Evolutionary conservation across 139 green algal genomes (phyloP).

Genomic region (Chlorella sp.): DNA sequence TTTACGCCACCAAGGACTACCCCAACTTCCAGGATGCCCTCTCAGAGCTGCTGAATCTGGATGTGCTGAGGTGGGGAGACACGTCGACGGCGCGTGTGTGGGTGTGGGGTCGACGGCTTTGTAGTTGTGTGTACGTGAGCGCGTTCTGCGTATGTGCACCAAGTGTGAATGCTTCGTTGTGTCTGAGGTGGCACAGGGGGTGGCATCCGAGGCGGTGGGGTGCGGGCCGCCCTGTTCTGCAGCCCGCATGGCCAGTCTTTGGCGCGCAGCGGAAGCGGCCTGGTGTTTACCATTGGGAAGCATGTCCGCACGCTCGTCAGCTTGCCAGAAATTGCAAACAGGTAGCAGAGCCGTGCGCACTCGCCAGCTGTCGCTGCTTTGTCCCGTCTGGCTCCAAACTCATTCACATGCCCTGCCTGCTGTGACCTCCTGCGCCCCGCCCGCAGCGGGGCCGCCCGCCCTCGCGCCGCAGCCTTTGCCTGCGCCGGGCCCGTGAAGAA

Average conservation of each 20-base stretch:
- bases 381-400: neutral
- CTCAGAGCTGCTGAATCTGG: slow-evolving; percentile 52
- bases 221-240: no score
- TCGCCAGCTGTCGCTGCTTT: no score
- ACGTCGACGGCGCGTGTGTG: no score
- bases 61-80: slow-evolving; percentile 33
- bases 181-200: no score
- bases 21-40: slow-evolving; percentile 65
- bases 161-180: no score
- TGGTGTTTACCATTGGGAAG: neutral
- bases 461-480: slow-evolving; percentile 68
- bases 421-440: slow-evolving; percentile 38
- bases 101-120: no score
- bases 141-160: no score
- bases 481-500: slow-evolving; percentile 84
- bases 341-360: no score
- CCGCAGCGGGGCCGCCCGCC: slow-evolving; percentile 3
- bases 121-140: no score
- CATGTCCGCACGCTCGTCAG: neutral
- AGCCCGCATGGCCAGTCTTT: neutral
- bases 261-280: no score
- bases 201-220: no score
- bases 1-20: slow-evolving; percentile 69
- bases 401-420: slow-evolving; percentile 18
- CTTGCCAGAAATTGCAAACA: no score